Evolutionary conservation across 106 monocot species (phyloP), one percentile per base, ranked within the genome.

Genomic region (Phalaenopsis aphrodite): DNA sequence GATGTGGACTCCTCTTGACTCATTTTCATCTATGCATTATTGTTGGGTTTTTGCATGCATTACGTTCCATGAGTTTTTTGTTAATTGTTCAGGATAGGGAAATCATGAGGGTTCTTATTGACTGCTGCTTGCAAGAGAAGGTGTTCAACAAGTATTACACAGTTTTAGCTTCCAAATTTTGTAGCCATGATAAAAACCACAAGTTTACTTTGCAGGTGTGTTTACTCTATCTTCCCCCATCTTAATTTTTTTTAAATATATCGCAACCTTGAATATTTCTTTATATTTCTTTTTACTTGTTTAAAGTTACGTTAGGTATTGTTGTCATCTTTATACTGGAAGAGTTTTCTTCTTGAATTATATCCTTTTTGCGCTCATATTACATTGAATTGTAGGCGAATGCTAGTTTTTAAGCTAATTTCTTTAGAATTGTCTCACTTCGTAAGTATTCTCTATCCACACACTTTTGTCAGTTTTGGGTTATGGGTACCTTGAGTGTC

Each of bases 101-200:
- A 87, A 90, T 99, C 46, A 91, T 93, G 89, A 89, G 95, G 82
- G 99, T 99, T 55, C 83, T 99, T 78, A 82, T 99, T 47, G 87
- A 88, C n/a, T 99, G 99, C 46, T 99, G 99, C 84, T 82, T 99
- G 78, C 95, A 99, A 82, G 98, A 99, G 65, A 95, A 90, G 79
- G 73, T 88, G 49, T 99, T 93, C 79, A 99, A 99, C 82, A 93
- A 93, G 61, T 99, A 99, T 82, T 95, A 99, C 55, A 81, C 91
- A 9, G 81, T 95, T 38, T 78, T 99, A 81, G 99, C 93, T 74
- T 91, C 99, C 78, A 99, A 99, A 83, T 86, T 99, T 52, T 99
- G 99, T 65, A 88, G 82, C 83, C 88, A 99, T 88, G 87, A 91
- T 46, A 99, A 93, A 80, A 99, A 94, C 80, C 89, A 95, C 79